Evolutionary conservation across 805 yeast genomes (phyloP).

Genomic region (Yarrowia sp.): DNA sequence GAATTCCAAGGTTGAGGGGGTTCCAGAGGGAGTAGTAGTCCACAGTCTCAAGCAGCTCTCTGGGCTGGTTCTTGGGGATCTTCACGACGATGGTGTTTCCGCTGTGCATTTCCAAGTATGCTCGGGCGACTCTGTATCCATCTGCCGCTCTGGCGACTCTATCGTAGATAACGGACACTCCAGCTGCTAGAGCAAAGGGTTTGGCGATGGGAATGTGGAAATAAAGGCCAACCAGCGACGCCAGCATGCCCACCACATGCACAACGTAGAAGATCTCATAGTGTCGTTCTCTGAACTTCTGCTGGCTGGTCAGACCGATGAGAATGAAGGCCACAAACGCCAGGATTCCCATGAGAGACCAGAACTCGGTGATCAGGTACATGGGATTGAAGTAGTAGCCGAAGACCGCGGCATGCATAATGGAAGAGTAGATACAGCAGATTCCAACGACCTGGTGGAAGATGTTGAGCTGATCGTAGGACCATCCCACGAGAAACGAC

Average conservation of each 20-base stretch:
- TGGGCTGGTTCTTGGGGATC: constrained; percentile 17
- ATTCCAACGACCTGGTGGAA: constrained; percentile 45
- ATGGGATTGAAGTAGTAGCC: constrained; percentile 29
- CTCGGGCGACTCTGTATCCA: constrained; percentile 31
- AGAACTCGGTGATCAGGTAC: constrained; percentile 30
- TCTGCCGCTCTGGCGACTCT: constrained; percentile 28
- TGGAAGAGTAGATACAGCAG: constrained; percentile 27
- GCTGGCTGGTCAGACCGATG: constrained; percentile 31
- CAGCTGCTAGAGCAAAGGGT: constrained; percentile 33
- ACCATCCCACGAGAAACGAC: constrained; percentile 41
- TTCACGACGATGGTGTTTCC: constrained; percentile 32
- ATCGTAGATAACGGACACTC: constrained; percentile 32
- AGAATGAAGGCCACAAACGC: constrained; percentile 30
- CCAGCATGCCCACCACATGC: constrained; percentile 30
- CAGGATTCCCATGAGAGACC: constrained; percentile 31
- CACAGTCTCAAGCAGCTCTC: background rate
- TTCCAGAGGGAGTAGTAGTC: background rate
- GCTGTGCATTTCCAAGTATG: constrained; percentile 26
- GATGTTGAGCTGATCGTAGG: constrained; percentile 47
- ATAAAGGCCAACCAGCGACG: constrained; percentile 31
- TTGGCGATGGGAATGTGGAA: constrained; percentile 32
- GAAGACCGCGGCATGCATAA: constrained; percentile 30
- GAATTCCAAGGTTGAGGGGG: background rate
- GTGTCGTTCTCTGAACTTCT: constrained; percentile 22
- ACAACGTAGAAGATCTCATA: constrained; percentile 33